A percentile compares a stretch with the other conserved stretches of the same genome.
phyloP scores from a whole-genome alignment of 2,329 filamentous ascomycete species.

The Claviceps digitariae region DNA sequence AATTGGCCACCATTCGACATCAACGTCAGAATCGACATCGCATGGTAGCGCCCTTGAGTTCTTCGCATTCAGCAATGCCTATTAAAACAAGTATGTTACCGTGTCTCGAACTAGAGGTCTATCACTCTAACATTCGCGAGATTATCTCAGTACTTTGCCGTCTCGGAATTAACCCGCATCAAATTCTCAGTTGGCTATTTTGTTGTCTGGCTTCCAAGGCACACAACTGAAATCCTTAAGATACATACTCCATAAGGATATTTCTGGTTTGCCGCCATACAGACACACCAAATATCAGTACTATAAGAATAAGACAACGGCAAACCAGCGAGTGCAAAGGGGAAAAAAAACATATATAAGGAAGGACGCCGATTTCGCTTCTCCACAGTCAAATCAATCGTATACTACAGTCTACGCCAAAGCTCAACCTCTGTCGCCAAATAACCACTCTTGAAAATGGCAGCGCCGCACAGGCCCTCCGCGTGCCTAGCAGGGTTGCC shows the following conservation, averaged over 20 bases:
- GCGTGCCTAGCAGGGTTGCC: slow-evolving; percentile 22
- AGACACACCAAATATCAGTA: background rate
- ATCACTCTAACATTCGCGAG: background rate
- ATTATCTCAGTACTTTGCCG: background rate
- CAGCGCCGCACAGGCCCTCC: slow-evolving; percentile 4
- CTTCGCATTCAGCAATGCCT: background rate
- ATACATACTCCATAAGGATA: background rate
- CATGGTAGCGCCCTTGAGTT: background rate
- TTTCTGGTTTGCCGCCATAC: background rate
- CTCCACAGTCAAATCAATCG: background rate
- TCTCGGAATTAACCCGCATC: background rate
- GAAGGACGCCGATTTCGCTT: background rate
- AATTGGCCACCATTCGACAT: background rate
- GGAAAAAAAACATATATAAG: background rate
- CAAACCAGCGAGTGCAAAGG: background rate
- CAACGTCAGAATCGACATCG: background rate
- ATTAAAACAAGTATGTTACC: background rate
- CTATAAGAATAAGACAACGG: background rate
- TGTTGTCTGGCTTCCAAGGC: background rate
- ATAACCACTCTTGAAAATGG: slow-evolving; percentile 8
- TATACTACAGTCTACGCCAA: background rate
- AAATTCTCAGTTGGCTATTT: slow-evolving; percentile 9
- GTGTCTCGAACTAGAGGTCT: background rate
- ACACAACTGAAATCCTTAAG: background rate
- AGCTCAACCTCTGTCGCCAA: background rate